Conservation (phyloP, 768 basidiomycete genomes). For the Crassisporium funariophilum region DNA sequence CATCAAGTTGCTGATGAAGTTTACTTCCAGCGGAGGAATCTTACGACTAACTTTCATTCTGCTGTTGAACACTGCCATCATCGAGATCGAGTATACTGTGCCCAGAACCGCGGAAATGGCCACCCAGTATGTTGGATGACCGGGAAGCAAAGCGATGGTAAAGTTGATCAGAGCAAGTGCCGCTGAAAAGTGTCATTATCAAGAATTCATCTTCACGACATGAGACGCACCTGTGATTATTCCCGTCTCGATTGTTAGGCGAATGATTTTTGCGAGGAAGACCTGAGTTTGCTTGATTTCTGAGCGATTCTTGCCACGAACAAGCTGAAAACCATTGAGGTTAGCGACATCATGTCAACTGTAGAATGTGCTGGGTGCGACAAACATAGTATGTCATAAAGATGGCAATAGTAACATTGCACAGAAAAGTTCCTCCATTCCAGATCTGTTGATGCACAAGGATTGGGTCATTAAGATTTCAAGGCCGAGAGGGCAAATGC, state of each 20-base stretch:
- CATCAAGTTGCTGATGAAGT: too few relatives aligned
- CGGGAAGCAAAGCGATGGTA: constrained; percentile 5
- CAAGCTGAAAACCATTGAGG: background rate
- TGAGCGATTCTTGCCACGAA: background rate
- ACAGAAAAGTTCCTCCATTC: constrained; percentile 20
- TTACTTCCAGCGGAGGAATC: too few relatives aligned
- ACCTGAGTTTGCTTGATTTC: constrained; percentile 2
- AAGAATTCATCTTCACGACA: background rate
- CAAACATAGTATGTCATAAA: constrained; percentile 23
- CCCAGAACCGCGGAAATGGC: constrained; percentile 12
- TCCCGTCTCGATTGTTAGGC: constrained; percentile 18
- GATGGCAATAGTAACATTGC: constrained; percentile 20
- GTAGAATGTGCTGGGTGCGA: background rate
- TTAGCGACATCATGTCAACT: background rate
- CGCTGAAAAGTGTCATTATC: constrained; percentile 5
- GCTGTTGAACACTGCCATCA: constrained; percentile 22
- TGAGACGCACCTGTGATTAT: constrained; percentile 13
- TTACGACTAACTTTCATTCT: too few relatives aligned
- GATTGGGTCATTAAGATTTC: background rate
- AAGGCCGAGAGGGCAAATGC: background rate
- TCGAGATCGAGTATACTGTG: constrained; percentile 20
- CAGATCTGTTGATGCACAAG: constrained; percentile 12
- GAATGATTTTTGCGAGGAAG: constrained; percentile 9
- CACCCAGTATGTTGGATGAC: constrained; percentile 11
- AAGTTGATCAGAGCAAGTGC: constrained; percentile 17